Base-by-base conservation (phyloP, 2,329 filamentous ascomycete species). In the Cadophora malorum region DNA sequence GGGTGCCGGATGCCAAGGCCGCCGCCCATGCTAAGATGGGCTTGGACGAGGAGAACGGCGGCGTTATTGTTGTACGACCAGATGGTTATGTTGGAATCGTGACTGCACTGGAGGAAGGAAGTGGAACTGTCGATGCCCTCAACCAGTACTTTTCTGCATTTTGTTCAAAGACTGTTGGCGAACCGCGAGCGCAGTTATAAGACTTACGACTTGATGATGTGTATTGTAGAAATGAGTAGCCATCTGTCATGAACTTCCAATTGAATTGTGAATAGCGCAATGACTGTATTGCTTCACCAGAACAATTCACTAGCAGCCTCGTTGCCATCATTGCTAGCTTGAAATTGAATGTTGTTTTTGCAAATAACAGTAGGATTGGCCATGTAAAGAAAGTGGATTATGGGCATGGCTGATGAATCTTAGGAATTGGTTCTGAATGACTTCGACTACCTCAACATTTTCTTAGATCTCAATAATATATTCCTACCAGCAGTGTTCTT, bases 11-110 rank as follows among this genome's bases (percentile, higher is more conserved):
- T 23, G 90, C 91, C 1, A 84, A 84, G 73, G 93, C 90, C 5
- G 85, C 92, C 2, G 93, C 93, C 5, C 94, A 97, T 79, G 89
- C 90, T 52, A 97, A 97, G 84, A 91, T 97, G 84, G 94, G 94
- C 0, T 79, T 97, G 31, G 86, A 91, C 71, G 83, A 90, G 75
- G 88, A 91, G 69, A 85, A 82, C 69, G 93, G 93, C 12, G 93
- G 91, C 66, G 86, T 97, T 1, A 90, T 96, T 1, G 91, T 97
- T 10, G 92, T 96, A 8, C 83, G 94, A 55, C 94, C 94, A 0
- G 94, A 97, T 78, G 93, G 93, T 8, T 96, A 97, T 78, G 90
- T 97, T 33, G 92, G 91, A 25, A 85, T 92, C 69, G 91, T 94
- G 4, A 86, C 91, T 12, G 84, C 84, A 73, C 81, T 97, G 25